Evolutionary conservation across 2,329 filamentous ascomycete species (phyloP), one percentile per base, ranked within the genome.

Genomic region (Blastomyces gilchristii): DNA sequence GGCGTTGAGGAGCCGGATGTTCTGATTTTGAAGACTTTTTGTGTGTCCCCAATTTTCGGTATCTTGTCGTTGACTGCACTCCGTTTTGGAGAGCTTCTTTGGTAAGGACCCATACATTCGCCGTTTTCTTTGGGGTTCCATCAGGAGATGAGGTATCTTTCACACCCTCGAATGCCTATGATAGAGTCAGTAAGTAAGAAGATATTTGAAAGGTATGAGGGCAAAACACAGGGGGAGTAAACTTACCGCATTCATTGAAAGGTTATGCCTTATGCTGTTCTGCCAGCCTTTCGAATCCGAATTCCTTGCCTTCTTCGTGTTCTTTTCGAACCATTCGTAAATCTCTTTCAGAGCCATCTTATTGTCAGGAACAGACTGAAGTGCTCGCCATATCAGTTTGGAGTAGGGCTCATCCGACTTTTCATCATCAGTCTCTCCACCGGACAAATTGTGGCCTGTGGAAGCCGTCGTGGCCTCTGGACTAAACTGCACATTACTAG

Each of bases 251-350:
- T 97, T 97, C 92, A 97, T 97, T 58, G 91, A 96, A 8, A 97
- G 79, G 69, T 97, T 97, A 74, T 97, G 93, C 1, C 93, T 85
- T 67, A 97, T 95, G 73, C 90, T 96, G 75, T 97, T 97, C 76
- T 93, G 89, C 93, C 93, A 97, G 11, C 92, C 93, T 69, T 86
- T 88, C 14, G 76, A 78, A 8, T 80, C 81, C 22, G 76, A 72
- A 56, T 82, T 81, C 61, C 81, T 85, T 4, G 84, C 85, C 74
- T 94, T 96, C 68, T 84, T 83, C 2, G 91, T 96, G 71, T 96
- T 87, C 37, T 87, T 82, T 52, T 84, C 80, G 70, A 97, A 96
- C 91, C 93, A 97, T 63, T 87, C 82, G 75, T 97, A 97, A 63
- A 97, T 89, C 62, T 95, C 87, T 68, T 91, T 87, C 14, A 97